A percentile compares a stretch with the other conserved stretches of the same genome.
Evolutionary conservation across 2,329 filamentous ascomycete genomes (phyloP).

Genomic region (Chaetomiaceae sp.): DNA sequence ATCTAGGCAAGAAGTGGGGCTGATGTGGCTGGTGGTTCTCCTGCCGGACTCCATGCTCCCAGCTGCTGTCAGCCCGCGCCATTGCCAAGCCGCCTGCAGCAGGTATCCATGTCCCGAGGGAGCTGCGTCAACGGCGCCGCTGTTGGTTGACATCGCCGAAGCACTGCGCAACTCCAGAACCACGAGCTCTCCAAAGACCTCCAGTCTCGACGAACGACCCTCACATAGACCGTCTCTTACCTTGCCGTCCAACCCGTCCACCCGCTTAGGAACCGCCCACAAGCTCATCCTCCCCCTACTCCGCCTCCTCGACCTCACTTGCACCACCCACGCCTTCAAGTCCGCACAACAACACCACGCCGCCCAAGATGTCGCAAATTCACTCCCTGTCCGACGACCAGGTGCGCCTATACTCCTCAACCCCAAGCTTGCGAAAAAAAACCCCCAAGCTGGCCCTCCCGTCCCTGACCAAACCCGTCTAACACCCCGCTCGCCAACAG

Average conservation of each 20-base stretch:
- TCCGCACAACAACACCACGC: slow-evolving; percentile 27
- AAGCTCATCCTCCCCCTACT: not conserved
- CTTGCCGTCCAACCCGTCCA: not conserved
- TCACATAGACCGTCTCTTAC: not conserved
- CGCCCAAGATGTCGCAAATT: slow-evolving; percentile 79
- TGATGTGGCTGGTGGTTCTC: slow-evolving; percentile 10
- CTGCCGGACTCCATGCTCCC: not conserved
- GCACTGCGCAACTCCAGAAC: not conserved
- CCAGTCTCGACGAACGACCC: not conserved
- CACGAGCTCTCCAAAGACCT: not conserved
- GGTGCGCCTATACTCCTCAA: slow-evolving; percentile 46
- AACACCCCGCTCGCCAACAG: slow-evolving; percentile 42
- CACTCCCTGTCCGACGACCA: slow-evolving; percentile 98
- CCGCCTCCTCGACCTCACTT: not conserved
- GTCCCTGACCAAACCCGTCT: not conserved
- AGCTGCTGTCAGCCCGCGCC: slow-evolving; percentile 11
- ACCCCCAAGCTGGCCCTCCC: not conserved
- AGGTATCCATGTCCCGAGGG: slow-evolving; percentile 13
- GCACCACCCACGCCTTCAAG: not conserved
- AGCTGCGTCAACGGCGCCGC: slow-evolving; percentile 20
- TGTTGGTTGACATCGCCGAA: slow-evolving; percentile 12
- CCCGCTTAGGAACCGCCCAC: not conserved
- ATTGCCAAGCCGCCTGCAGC: slow-evolving; percentile 14
- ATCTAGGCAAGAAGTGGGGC: slow-evolving; percentile 1
- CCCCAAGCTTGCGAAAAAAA: not conserved